Base-by-base conservation (phyloP, 2,329 filamentous ascomycete genomes). In the Aspergillus japonicus region DNA sequence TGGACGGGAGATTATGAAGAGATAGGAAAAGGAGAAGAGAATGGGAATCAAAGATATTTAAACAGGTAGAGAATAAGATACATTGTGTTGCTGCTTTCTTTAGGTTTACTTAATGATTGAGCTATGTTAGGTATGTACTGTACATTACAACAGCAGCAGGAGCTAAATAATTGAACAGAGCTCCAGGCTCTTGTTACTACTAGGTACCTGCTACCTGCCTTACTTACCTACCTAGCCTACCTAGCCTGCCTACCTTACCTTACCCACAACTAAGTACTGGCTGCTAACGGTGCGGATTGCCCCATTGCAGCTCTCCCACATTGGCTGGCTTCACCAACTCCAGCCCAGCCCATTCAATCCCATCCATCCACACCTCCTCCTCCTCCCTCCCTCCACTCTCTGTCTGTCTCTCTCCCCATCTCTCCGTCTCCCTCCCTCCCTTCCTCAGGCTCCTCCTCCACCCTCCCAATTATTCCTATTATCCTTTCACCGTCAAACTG, bases 261-360 rank as follows among this genome's bases (percentile, higher is more conserved):
- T 12, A 55, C 10, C 51, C 26, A 29, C 26, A 31, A 29, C 24
- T 47, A 42, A 39, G 44, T 29, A 54, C 50, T 62, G 26, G 26
- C 26, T 29, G 8, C 26, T 29, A 59, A 62, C 60, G 57, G 60
- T 59, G 60, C 60, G 60, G 60, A 57, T 62, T 62, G 60, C 60
- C 57, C 60, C 60, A 59, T 62, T 58, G 50, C 50, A 51, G 50
- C 10, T 52, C 68, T 70, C 63, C 66, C 63, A 69, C 67, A 69
- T 63, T 62, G 64, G 62, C 59, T 62, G 59, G 58, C 54, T 54
- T 29, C 26, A 29, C 26, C 26, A 64, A 35, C 33, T 35, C 54
- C 57, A 56, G 47, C 52, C 47, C 54, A 53, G 53, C 56, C 49
- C 33, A 35, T 12, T 35, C 33, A 35, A 16, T 16, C 33, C 14